Evolutionary conservation across 2,329 filamentous ascomycete species (phyloP).

Genomic region (Epichloe coenophiala): DNA sequence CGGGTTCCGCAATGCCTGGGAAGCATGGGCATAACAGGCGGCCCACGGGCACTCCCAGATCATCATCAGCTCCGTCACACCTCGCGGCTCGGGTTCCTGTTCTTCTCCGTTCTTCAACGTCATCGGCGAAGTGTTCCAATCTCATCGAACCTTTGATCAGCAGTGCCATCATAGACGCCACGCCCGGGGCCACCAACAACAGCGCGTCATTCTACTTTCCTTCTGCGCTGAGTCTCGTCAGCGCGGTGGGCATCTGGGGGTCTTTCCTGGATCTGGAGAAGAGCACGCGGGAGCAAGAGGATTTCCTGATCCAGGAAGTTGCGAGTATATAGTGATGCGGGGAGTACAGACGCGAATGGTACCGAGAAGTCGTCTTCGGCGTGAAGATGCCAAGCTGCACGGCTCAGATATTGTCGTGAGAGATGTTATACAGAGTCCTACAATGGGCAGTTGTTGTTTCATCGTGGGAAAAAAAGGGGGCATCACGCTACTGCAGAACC

Average conservation of each 20-base stretch:
- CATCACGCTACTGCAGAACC: too few relatives aligned
- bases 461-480: too few relatives aligned
- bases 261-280: constrained; percentile 48
- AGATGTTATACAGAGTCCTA: too few relatives aligned
- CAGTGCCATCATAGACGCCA: constrained; percentile 53
- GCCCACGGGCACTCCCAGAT: constrained; percentile 57
- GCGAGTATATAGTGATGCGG: not conserved
- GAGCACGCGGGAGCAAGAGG: constrained; percentile 44
- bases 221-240: constrained; percentile 42
- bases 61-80: constrained; percentile 58
- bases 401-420: not conserved
- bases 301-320: constrained; percentile 30
- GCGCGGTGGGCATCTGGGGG: constrained; percentile 37
- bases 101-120: constrained; percentile 56
- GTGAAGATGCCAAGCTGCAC: not conserved
- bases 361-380: not conserved
- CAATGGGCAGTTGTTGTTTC: too few relatives aligned
- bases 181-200: constrained; percentile 36
- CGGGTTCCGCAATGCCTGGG: constrained; percentile 32
- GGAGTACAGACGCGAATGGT: not conserved
- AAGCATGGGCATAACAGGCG: constrained; percentile 31
- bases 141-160: constrained; percentile 59
- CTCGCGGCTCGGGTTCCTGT: constrained; percentile 53
- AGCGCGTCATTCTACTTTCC: constrained; percentile 54
- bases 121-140: constrained; percentile 52